phyloP scores from a whole-genome alignment of 2,329 filamentous ascomycete genomes.

The Thelonectria blattea region DNA sequence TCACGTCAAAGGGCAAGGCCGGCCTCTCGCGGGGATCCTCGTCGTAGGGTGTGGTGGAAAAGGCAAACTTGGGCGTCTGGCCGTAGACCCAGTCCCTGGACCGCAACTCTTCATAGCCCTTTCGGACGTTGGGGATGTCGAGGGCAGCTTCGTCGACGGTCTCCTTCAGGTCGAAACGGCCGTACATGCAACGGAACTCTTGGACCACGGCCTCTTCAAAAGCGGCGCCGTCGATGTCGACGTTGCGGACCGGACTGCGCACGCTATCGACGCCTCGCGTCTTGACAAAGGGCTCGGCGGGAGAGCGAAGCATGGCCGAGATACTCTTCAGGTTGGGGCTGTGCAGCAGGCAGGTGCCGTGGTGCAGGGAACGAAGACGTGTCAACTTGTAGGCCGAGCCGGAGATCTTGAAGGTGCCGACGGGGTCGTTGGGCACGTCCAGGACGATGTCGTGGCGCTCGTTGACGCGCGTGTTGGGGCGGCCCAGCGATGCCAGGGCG shows the following conservation, averaged over 20 bases:
- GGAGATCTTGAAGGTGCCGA: conserved; percentile 75
- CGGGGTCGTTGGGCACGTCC: conserved; percentile 45
- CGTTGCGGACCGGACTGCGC: conserved; percentile 81
- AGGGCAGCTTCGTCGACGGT: conserved; percentile 58
- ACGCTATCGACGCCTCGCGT: conserved; percentile 92
- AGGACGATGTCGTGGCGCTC: conserved; percentile 92
- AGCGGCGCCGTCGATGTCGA: conserved; percentile 58
- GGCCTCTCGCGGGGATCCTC: conserved; percentile 64
- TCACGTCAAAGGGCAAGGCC: conserved; percentile 53
- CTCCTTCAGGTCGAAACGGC: conserved; percentile 43
- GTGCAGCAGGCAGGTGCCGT: conserved; percentile 85
- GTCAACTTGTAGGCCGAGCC: conserved; percentile 96
- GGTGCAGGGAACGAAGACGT: conserved; percentile 80
- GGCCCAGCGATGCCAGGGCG: conserved; percentile 70
- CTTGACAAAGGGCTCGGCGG: conserved; percentile 75
- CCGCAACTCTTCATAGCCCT: conserved; percentile 48
- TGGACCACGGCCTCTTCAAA: conserved; percentile 64
- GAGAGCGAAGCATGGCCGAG: conserved; percentile 75
- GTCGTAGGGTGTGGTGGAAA: conserved; percentile 66
- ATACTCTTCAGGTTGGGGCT: conserved; percentile 77
- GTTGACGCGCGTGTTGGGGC: conserved; percentile 75
- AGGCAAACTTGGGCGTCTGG: conserved; percentile 84
- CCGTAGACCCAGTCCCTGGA: conserved; percentile 78
- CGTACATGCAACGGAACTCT: conserved; percentile 74
- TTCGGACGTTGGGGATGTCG: conserved; percentile 56